phyloP scores from a whole-genome alignment of 1,139 yeast species.

The Scheffersomyces parashehatae region DNA sequence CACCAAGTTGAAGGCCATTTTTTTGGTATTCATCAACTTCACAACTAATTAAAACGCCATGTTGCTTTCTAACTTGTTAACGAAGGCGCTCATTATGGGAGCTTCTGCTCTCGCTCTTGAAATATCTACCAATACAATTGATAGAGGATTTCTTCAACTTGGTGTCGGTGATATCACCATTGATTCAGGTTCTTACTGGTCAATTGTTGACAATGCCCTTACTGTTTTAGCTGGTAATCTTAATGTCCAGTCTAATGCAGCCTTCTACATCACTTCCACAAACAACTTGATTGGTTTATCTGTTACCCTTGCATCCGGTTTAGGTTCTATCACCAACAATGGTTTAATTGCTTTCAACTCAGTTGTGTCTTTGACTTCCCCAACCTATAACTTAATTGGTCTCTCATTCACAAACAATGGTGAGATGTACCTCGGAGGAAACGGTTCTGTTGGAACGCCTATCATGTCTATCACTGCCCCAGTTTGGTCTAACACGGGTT shows the following conservation, averaged over 20 bases:
- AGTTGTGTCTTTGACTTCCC: constrained; percentile 7
- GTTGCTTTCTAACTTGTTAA: neutral
- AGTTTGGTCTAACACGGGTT: constrained; percentile 27
- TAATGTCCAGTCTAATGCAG: constrained; percentile 23
- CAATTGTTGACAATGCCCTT: constrained; percentile 30
- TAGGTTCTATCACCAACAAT: constrained; percentile 8
- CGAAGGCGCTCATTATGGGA: neutral
- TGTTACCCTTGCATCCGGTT: constrained; percentile 8
- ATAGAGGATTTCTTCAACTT: constrained; percentile 6
- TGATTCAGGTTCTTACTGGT: constrained; percentile 30
- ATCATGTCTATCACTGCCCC: constrained; percentile 17
- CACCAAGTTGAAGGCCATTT: too few relatives aligned
- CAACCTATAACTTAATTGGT: constrained; percentile 8
- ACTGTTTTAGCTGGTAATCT: constrained; percentile 25
- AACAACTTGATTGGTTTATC: constrained; percentile 7
- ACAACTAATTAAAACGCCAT: neutral
- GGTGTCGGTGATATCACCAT: constrained; percentile 9
- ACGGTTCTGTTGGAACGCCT: constrained; percentile 9
- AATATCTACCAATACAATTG: constrained; percentile 6
- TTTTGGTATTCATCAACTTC: too few relatives aligned
- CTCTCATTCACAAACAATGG: constrained; percentile 13
- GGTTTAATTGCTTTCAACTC: constrained; percentile 13
- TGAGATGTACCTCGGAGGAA: constrained; percentile 10
- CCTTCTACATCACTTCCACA: constrained; percentile 18
- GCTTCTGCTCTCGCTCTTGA: neutral